A percentile compares a stretch with the other conserved stretches of the same genome.
These are phyloP conservation scores for Metarhizium sp. DNA, from an alignment of 2,329 filamentous ascomycete species.

Conservation along the genomic window DNA sequence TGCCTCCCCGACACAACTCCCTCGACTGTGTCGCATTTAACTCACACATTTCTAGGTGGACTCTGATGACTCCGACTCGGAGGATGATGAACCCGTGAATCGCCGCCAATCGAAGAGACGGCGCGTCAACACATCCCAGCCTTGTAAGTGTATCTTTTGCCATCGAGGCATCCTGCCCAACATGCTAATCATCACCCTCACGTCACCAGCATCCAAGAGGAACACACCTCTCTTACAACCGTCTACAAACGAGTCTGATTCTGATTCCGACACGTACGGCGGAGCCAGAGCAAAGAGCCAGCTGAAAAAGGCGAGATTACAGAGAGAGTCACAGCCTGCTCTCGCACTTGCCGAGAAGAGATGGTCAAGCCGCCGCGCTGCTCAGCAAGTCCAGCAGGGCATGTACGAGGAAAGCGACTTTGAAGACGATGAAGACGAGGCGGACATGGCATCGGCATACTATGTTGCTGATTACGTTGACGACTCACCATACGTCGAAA, in stretches of 20 bases:
- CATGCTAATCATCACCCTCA: neutral
- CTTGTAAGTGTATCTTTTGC: slow-evolving; percentile 38
- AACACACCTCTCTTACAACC: slow-evolving; percentile 46
- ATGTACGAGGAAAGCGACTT: slow-evolving; percentile 58
- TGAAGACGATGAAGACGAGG: slow-evolving; percentile 57
- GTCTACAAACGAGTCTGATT: slow-evolving; percentile 52
- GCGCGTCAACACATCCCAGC: slow-evolving; percentile 54
- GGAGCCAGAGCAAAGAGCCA: slow-evolving; percentile 59
- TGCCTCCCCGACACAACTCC: slow-evolving; percentile 16
- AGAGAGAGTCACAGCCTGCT: slow-evolving; percentile 57
- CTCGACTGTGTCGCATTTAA: neutral
- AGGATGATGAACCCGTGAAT: slow-evolving; percentile 48
- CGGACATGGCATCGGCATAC: slow-evolving; percentile 49
- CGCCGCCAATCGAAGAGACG: slow-evolving; percentile 59
- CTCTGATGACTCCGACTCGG: slow-evolving; percentile 61
- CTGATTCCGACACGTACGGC: slow-evolving; percentile 71
- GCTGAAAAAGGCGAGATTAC: slow-evolving; percentile 69
- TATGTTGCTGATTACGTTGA: slow-evolving; percentile 64
- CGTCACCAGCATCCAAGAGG: slow-evolving; percentile 45
- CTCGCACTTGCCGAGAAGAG: slow-evolving; percentile 71
- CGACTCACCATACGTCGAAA: slow-evolving; percentile 77
- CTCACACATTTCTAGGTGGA: slow-evolving; percentile 28
- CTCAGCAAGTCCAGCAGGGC: slow-evolving; percentile 58
- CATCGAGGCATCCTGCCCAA: neutral
- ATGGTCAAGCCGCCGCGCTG: slow-evolving; percentile 81